Evolutionary conservation across 2,329 filamentous ascomycete genomes (phyloP).

Genomic region (Neopestalotiopsis clavispora): DNA sequence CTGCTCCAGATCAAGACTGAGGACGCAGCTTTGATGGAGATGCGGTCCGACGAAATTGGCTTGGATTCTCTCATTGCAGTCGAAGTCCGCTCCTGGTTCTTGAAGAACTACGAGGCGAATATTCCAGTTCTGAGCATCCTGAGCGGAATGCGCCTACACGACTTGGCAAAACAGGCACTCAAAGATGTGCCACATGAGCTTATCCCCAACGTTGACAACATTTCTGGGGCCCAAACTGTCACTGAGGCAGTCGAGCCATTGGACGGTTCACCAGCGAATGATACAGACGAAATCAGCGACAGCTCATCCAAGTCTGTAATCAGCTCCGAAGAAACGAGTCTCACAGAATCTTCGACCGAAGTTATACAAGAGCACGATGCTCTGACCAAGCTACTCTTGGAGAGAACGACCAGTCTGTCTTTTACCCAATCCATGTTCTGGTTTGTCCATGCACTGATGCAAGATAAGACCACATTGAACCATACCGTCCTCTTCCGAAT

Average conservation of each 20-base stretch:
- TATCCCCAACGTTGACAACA: neutral
- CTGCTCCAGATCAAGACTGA: neutral
- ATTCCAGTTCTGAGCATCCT: conserved; percentile 47
- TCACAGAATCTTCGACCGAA: too few species aligned
- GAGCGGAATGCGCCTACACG: conserved; percentile 26
- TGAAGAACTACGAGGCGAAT: conserved; percentile 34
- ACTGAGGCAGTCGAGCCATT: neutral
- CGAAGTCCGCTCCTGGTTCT: neutral
- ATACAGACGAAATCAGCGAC: too few species aligned
- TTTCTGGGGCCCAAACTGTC: neutral
- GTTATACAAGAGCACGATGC: neutral
- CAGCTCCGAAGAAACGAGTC: neutral
- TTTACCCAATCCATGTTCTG: conserved; percentile 39
- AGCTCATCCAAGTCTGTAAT: too few species aligned
- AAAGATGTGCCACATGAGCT: neutral
- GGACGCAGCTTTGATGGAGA: conserved; percentile 23
- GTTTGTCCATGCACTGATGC: conserved; percentile 28
- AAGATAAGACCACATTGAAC: conserved; percentile 34
- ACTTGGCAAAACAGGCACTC: neutral
- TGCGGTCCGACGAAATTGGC: neutral
- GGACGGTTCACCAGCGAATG: neutral
- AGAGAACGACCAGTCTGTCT: conserved; percentile 32
- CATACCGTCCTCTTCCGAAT: neutral
- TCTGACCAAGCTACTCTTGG: neutral
- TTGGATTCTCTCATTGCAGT: conserved; percentile 7